These are phyloP conservation scores for Lasiosphaeria ovina DNA, from an alignment of 495 filamentous ascomycete species.

Conservation along the genomic window DNA sequence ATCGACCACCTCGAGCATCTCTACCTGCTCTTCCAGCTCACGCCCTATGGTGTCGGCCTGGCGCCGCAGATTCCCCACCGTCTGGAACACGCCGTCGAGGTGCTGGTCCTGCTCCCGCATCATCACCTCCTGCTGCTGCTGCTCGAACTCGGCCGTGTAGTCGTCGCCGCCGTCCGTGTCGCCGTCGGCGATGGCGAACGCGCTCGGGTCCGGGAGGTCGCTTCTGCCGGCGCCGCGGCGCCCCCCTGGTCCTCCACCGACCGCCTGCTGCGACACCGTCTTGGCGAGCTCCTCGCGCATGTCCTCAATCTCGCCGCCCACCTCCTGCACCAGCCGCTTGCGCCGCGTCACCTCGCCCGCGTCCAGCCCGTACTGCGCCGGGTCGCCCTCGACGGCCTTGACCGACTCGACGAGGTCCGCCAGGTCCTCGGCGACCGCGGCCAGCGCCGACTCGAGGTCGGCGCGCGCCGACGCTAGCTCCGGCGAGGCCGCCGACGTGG, in stretches of 20 bases:
- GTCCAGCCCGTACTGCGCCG: slow-evolving; percentile 84
- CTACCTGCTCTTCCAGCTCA: slow-evolving; percentile 89
- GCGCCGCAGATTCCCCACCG: slow-evolving; percentile 81
- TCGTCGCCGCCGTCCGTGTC: slow-evolving; percentile 47
- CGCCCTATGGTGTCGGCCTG: slow-evolving; percentile 94
- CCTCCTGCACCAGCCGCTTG: slow-evolving; percentile 80
- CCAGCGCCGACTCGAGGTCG: slow-evolving; percentile 76
- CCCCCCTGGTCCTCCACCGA: slow-evolving; percentile 12
- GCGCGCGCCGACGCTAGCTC: slow-evolving; percentile 80
- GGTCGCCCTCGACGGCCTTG: slow-evolving; percentile 82
- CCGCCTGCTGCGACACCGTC: slow-evolving; percentile 25
- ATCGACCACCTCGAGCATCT: slow-evolving; percentile 78
- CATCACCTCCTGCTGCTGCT: slow-evolving; percentile 84
- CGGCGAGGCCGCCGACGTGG: slow-evolving; percentile 58
- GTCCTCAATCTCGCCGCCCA: slow-evolving; percentile 81
- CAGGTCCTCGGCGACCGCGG: slow-evolving; percentile 79
- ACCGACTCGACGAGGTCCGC: slow-evolving; percentile 87
- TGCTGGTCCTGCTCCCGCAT: slow-evolving; percentile 95
- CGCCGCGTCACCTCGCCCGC: slow-evolving; percentile 78
- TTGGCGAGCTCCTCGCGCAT: slow-evolving; percentile 80
- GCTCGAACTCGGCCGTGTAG: slow-evolving; percentile 79
- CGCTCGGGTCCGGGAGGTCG: slow-evolving; percentile 66
- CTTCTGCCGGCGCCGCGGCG: slow-evolving; percentile 29
- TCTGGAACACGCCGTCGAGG: slow-evolving; percentile 86
- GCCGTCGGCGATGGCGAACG: slow-evolving; percentile 54